Conservation (phyloP, 139 green algal genomes). For the Auxenochlorella pyrenoidosa region DNA sequence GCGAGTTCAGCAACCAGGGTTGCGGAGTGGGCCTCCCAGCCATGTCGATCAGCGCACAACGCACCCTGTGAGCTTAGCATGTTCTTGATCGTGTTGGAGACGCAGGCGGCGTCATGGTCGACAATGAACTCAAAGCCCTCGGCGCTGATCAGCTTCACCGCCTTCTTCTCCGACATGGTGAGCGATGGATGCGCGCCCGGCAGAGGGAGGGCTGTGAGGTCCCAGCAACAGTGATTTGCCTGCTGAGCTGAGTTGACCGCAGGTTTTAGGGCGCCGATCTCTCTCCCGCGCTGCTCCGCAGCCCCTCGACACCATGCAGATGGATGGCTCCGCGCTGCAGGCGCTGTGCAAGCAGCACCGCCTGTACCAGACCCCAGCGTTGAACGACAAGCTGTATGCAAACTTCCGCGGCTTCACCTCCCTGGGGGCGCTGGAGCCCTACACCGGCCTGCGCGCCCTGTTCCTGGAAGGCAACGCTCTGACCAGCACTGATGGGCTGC, state of each 20-base stretch:
- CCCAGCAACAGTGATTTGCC: not conserved
- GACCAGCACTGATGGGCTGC: conserved; percentile 76
- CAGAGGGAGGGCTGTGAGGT: not conserved
- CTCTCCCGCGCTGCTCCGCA: not conserved
- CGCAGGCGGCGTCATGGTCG: conserved; percentile 94
- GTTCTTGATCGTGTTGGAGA: conserved; percentile 97
- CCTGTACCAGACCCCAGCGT: conserved; percentile 76
- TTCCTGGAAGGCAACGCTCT: conserved; percentile 93
- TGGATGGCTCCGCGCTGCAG: conserved; percentile 66
- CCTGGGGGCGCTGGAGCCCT: conserved; percentile 79
- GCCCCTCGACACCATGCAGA: conserved; percentile 51
- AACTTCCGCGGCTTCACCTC: conserved; percentile 86
- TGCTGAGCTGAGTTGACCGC: not conserved
- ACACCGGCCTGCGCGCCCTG: conserved; percentile 80
- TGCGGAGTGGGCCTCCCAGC: no score
- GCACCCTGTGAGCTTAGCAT: conserved; percentile 94
- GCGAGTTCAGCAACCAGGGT: no score
- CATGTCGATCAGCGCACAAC: not conserved
- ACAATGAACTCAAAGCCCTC: conserved; percentile 98
- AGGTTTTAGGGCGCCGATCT: not conserved
- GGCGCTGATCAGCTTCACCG: conserved; percentile 93
- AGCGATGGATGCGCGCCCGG: not conserved
- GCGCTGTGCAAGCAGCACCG: conserved; percentile 81
- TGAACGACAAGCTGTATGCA: conserved; percentile 93
- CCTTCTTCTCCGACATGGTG: conserved; percentile 47